Evolutionary conservation across 2,329 filamentous ascomycete species (phyloP).

Genomic region (Aspergillus niger): DNA sequence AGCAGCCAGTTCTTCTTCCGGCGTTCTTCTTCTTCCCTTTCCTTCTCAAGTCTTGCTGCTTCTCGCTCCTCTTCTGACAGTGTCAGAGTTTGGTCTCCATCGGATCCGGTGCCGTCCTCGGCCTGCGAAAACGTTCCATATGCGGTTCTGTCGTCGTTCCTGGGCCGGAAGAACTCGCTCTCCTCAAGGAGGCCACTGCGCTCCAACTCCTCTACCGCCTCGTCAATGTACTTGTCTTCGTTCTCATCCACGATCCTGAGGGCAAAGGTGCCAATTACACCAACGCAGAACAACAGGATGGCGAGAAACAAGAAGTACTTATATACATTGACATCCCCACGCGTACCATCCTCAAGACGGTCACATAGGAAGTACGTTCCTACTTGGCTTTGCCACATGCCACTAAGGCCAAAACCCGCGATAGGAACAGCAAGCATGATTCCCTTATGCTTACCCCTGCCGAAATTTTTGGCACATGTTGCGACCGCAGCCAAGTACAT

Average conservation of each 20-base stretch:
- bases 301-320: constrained; percentile 86
- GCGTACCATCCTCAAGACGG: constrained; percentile 61
- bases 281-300: constrained; percentile 68
- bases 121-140: constrained; percentile 49
- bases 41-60: constrained; percentile 37
- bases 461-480: constrained; percentile 97
- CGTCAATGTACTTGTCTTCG: constrained; percentile 75
- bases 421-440: constrained; percentile 88
- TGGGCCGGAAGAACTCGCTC: constrained; percentile 68
- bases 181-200: constrained; percentile 75
- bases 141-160: constrained; percentile 46
- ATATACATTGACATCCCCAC: constrained; percentile 70
- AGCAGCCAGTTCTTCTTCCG: constrained; percentile 87
- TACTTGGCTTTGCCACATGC: constrained; percentile 93
- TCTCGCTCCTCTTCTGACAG: constrained; percentile 34
- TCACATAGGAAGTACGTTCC: constrained; percentile 78
- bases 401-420: constrained; percentile 87
- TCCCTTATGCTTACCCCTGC: constrained; percentile 81
- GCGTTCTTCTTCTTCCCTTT: constrained; percentile 56
- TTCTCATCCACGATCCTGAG: constrained; percentile 81
- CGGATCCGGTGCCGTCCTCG: constrained; percentile 40
- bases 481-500: constrained; percentile 93
- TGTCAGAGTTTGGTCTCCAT: constrained; percentile 38
- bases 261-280: constrained; percentile 71
- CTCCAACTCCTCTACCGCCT: constrained; percentile 87